Base-by-base conservation (phyloP, 768 basidiomycete genomes). In the Lactifluus subvellereus region DNA sequence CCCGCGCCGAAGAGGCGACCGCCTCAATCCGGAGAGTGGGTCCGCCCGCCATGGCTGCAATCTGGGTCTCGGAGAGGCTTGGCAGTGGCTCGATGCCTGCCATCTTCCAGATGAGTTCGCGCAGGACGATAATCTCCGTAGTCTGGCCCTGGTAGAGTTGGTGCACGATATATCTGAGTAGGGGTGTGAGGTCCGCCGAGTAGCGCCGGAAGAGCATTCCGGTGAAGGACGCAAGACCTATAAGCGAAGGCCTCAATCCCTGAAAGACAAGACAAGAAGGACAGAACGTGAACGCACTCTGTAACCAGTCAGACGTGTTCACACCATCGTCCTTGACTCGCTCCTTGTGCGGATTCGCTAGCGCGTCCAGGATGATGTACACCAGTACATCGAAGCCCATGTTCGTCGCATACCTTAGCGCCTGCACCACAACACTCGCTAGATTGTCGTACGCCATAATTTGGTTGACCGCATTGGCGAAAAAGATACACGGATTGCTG, bases 371-470 rank as follows among this genome's bases (percentile, higher is more conserved):
- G 63, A 97, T 82, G 58, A 91, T 79, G 71, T 87, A 98, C 18
- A 92, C 85, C 11, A 98, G 78, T 9, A 97, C 92, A 71, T 99
- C 97, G 70, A 93, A 98, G 7, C 92, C 92, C 82, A 99, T 88
- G 65, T 87, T 88, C 3, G 93, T 94, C 66, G 94, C 85, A 75
- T 91, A 95, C 71, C 90, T 80, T 68, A 94, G 79, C 18, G 89
- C 89, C 68, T 94, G 93, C 30, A 98, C 89, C 48, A 98, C 89
- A 22, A 94, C 91, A 47, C 81, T 82, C 10, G 91, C 92, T 57
- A 97, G 75, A 74, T 98, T 99, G 71, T 96, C 91, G 70, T 99
- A 99, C 14, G 91, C 87, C 88, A 94, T 93, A 61, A 98, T 89
- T 74, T 98, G 97, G 67, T 88, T 87, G 52, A 99, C 86, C 0